A percentile compares a stretch with the other conserved stretches of the same genome.
Conservation (phyloP, 83 land plant genomes). For the Thuja plicata region DNA sequence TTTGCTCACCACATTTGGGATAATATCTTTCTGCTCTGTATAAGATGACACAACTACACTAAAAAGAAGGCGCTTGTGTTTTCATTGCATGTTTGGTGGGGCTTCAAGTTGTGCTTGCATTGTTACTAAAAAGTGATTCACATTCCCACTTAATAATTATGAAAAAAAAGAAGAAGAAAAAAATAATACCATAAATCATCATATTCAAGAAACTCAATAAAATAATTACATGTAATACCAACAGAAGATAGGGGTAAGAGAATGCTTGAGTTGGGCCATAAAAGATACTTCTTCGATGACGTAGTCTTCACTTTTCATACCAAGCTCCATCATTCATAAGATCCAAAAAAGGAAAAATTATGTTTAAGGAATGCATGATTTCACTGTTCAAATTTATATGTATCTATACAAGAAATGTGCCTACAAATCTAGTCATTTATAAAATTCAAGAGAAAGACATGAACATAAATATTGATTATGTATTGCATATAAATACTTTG, state of each 20-base stretch:
- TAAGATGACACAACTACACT: slow-evolving; percentile 48
- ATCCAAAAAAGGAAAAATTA: neutral
- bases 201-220: neutral
- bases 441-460: neutral
- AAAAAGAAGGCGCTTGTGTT: slow-evolving; percentile 65
- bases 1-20: slow-evolving; percentile 41
- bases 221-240: slow-evolving; percentile 43
- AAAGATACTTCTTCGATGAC: slow-evolving; percentile 65
- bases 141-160: neutral
- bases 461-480: neutral
- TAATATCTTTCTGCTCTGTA: slow-evolving; percentile 50
- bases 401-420: neutral
- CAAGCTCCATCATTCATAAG: neutral
- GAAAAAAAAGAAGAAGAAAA: neutral
- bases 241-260: slow-evolving; percentile 53
- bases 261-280: slow-evolving; percentile 58
- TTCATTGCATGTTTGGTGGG: slow-evolving; percentile 63
- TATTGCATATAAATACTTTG: slow-evolving; percentile 32
- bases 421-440: neutral
- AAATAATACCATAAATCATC: neutral
- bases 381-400: neutral
- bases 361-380: neutral
- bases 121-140: slow-evolving; percentile 38
- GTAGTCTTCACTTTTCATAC: slow-evolving; percentile 61
- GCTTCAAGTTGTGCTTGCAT: slow-evolving; percentile 63